Conservation (phyloP, 1,284 basidiomycete genomes). For the Ceratobasidium sp. region DNA sequence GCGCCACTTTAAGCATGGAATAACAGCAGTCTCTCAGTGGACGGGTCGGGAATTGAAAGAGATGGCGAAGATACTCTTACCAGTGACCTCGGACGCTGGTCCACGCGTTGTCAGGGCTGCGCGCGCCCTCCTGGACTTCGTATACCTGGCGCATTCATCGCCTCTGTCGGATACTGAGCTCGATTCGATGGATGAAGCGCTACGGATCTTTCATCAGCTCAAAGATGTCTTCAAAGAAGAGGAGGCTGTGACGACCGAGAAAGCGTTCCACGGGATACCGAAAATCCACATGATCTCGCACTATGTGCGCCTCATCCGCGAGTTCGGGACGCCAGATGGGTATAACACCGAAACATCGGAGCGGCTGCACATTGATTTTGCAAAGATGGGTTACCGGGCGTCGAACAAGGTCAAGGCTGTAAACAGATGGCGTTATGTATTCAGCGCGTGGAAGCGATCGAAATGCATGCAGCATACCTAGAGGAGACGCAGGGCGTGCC, state of each 20-base stretch:
- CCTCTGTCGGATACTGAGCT: constrained; percentile 53
- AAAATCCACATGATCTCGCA: constrained; percentile 56
- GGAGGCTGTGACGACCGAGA: constrained; percentile 49
- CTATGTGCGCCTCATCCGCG: constrained; percentile 34
- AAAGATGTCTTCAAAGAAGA: constrained; percentile 54
- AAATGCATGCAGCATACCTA: constrained; percentile 30
- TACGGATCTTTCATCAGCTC: constrained; percentile 53
- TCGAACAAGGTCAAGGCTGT: constrained; percentile 42
- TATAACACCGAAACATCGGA: constrained; percentile 47
- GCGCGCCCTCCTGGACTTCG: constrained; percentile 55
- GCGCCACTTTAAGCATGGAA: not conserved
- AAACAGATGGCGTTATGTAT: constrained; percentile 46
- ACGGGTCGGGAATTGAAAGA: constrained; percentile 54
- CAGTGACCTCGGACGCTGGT: constrained; percentile 49
- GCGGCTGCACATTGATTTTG: constrained; percentile 47
- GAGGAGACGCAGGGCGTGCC: not conserved
- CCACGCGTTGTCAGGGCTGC: constrained; percentile 45
- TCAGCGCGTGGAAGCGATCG: constrained; percentile 40
- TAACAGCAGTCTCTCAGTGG: constrained; percentile 51
- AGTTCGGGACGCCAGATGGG: constrained; percentile 45
- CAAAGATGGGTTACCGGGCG: constrained; percentile 42
- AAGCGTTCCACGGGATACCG: constrained; percentile 55
- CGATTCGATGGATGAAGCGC: constrained; percentile 49
- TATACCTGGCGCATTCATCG: constrained; percentile 49
- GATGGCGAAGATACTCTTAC: constrained; percentile 55